Base-by-base conservation (phyloP, 2,329 filamentous ascomycete genomes). In the Penicillium griseofulvum region DNA sequence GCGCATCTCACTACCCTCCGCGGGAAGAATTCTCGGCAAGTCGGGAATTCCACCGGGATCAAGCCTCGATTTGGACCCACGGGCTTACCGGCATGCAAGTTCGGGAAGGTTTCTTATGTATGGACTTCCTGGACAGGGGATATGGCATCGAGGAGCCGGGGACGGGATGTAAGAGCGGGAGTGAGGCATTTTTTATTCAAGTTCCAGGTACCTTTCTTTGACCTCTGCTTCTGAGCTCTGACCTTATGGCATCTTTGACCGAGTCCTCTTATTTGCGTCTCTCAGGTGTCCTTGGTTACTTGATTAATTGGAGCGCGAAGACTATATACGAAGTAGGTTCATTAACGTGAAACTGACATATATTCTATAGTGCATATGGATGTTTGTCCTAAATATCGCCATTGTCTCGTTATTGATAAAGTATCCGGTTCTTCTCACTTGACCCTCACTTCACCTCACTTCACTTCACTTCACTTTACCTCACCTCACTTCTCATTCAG, bases 21-120 rank as follows among this genome's bases (percentile, higher is more conserved):
- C 60, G 60, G 58, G 55, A 59, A 59, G 39, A 24, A 12, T 11
- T 37, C 7, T 54, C 54, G 61, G 56, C 58, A 63, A 46, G 42
- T 49, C 50, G 43, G 33, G 34, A 19, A 16, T 37, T 42, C 45
- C 52, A 43, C 33, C 22, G 39, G 52, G 33, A 26, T 50, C 9
- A 22, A 31, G 28, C 22, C 36, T 14, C 19, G 5, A 31, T 31
- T 5, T n/a, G n/a, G 52, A 41, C 17, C 42, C 55, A 51, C 50
- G 7, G 3, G 24, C 41, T 7, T 8, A 14, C 51, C 58, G 60
- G 56, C 57, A 58, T 53, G 28, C 17, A 24, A 43, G 9, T 14
- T 62, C 59, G 59, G 61, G 57, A 59, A 37, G 34, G 29, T 19
- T 39, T 26, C 16, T 17, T 24, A 6, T 33, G 1, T 19, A 17